phyloP scores from a whole-genome alignment of 106 monocot species.

The Apostasia shenzhenica region DNA sequence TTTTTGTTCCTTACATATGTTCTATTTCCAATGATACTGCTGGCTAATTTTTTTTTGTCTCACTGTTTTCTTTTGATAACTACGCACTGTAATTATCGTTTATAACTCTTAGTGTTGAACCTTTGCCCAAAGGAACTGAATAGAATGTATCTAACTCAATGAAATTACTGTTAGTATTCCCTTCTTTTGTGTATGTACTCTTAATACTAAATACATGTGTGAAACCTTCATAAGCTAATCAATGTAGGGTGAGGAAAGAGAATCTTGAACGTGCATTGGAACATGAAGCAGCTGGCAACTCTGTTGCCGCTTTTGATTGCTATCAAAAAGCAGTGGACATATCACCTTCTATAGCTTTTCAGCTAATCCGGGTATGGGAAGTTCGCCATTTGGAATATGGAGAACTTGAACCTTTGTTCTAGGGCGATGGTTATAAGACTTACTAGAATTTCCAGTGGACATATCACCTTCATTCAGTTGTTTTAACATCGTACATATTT shows the following conservation, averaged over 20 bases:
- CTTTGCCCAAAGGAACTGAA: too few relatives aligned
- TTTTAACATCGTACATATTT: neutral
- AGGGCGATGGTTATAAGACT: too few relatives aligned
- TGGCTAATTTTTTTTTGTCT: neutral
- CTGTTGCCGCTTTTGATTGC: slow-evolving; percentile 79
- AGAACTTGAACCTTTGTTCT: neutral
- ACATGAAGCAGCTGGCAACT: slow-evolving; percentile 86
- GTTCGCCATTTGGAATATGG: neutral
- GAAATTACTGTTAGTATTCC: too few relatives aligned
- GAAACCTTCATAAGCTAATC: neutral
- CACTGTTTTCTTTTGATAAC: too few relatives aligned
- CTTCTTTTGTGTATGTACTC: neutral
- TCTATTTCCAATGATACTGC: neutral
- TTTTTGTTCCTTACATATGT: neutral
- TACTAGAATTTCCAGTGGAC: too few relatives aligned
- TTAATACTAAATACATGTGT: neutral
- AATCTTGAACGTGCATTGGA: slow-evolving; percentile 82
- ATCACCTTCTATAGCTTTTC: slow-evolving; percentile 78
- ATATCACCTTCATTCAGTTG: neutral
- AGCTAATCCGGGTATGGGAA: slow-evolving; percentile 65
- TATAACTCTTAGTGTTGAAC: too few relatives aligned
- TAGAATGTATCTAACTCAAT: too few relatives aligned
- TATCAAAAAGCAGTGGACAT: slow-evolving; percentile 99
- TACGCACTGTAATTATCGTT: too few relatives aligned
- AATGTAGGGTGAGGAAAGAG: slow-evolving; percentile 76